These are phyloP conservation scores for Noccaea caerulescens DNA, from an alignment of 345 rosid genomes.

Conservation along the genomic window DNA sequence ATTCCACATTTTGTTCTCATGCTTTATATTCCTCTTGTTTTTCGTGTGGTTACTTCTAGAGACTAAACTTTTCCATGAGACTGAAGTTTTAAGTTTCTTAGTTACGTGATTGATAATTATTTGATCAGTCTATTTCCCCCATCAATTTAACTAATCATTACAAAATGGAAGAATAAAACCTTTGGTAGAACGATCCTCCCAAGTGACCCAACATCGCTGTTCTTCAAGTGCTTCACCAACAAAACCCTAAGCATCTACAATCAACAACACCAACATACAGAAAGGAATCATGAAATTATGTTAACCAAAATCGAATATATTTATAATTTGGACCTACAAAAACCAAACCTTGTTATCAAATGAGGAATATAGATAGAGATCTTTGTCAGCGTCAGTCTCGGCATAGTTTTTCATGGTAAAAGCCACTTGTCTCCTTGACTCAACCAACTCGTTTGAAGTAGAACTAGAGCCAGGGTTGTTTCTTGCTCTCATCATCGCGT, in stretches of 20 bases:
- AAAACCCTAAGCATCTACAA: conserved; percentile 63
- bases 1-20: conserved; percentile 17
- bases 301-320: neutral
- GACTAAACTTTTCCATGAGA: neutral
- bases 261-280: conserved; percentile 19
- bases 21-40: conserved; percentile 12
- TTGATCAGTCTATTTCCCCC: conserved; percentile 1
- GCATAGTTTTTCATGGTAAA: conserved; percentile 14
- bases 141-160: neutral
- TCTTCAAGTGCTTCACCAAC: conserved; percentile 64
- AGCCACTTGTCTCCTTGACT: conserved; percentile 41
- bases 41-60: conserved; percentile 9
- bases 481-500: conserved; percentile 64
- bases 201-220: conserved; percentile 82
- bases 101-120: conserved; percentile 17
- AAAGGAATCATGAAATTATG: neutral
- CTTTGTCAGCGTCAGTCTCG: conserved; percentile 17
- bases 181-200: conserved; percentile 90
- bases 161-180: conserved; percentile 47
- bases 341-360: conserved; percentile 57
- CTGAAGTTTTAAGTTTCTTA: neutral
- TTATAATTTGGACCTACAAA: neutral
- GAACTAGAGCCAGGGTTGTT: conserved; percentile 41
- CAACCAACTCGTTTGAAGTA: conserved; percentile 29
- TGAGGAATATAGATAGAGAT: conserved; percentile 48